Percentiles rank a stretch among this genome's conserved stretches.
Evolutionary conservation across 2,329 filamentous ascomycete species (phyloP).

Genomic region (Trichoderma atroviride): DNA sequence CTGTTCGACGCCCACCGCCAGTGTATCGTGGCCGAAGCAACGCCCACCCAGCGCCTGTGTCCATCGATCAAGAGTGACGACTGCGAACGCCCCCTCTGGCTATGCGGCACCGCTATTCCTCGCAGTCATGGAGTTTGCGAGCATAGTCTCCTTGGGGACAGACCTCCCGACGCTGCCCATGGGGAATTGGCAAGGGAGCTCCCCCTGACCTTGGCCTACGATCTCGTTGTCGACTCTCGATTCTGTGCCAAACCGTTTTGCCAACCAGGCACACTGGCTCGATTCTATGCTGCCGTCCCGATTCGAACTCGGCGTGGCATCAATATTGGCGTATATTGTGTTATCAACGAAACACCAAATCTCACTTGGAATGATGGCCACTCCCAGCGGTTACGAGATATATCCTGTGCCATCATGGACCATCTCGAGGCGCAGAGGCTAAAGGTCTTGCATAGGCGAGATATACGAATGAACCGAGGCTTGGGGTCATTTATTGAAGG

Average conservation of each 20-base stretch:
- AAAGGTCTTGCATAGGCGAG: constrained; percentile 35
- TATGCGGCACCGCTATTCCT: constrained; percentile 40
- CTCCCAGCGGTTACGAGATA: constrained; percentile 34
- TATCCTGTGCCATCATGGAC: constrained; percentile 40
- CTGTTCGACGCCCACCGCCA: constrained; percentile 54
- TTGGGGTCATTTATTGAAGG: constrained; percentile 43
- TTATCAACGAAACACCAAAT: constrained; percentile 32
- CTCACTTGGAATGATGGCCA: constrained; percentile 34
- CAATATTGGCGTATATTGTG: constrained; percentile 47
- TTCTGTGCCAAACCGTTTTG: constrained; percentile 37
- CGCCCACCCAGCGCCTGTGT: constrained; percentile 43
- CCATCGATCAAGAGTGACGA: constrained; percentile 28
- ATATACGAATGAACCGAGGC: constrained; percentile 43
- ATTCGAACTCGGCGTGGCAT: constrained; percentile 45
- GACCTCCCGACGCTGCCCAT: neutral
- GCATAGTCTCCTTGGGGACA: constrained; percentile 19
- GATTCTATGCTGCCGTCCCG: constrained; percentile 48
- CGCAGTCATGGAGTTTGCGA: constrained; percentile 38
- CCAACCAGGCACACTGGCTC: constrained; percentile 28
- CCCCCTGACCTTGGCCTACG: constrained; percentile 40
- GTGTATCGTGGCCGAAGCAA: constrained; percentile 56
- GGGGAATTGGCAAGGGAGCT: constrained; percentile 29
- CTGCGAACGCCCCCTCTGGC: constrained; percentile 31
- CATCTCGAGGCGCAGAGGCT: constrained; percentile 41
- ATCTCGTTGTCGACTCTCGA: constrained; percentile 39